Conservation (phyloP, 108 stramenopile species). For the Skeletonema marinoi region DNA sequence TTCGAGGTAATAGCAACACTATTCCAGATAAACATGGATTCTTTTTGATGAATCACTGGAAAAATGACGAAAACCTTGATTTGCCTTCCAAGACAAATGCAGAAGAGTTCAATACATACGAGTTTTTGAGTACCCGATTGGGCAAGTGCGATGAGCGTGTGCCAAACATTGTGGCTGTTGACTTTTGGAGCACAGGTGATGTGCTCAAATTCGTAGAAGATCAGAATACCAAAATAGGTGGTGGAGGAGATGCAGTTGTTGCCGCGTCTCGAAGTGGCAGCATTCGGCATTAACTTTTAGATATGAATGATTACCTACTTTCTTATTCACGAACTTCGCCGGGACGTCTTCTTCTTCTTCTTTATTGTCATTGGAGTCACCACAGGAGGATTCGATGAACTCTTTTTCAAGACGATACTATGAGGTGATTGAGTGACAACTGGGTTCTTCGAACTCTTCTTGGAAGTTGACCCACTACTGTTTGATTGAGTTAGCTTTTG, state of each 20-base stretch:
- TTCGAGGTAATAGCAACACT: neutral
- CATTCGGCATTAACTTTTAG: neutral
- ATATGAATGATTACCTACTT: neutral
- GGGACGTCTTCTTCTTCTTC: neutral
- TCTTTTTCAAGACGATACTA: neutral
- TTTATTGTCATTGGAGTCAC: neutral
- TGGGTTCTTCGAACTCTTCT: neutral
- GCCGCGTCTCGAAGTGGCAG: neutral
- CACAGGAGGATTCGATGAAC: conserved; percentile 1
- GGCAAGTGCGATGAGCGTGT: conserved; percentile 37
- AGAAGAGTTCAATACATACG: conserved; percentile 39
- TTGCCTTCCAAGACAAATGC: conserved; percentile 36
- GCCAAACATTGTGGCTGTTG: conserved; percentile 55
- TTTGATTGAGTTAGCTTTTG: neutral
- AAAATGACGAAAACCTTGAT: conserved; percentile 24
- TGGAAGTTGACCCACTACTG: neutral
- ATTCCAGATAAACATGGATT: conserved; percentile 14
- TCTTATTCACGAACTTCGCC: neutral
- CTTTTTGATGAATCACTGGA: conserved; percentile 64
- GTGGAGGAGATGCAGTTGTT: neutral
- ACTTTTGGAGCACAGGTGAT: conserved; percentile 71
- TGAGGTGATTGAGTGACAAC: neutral
- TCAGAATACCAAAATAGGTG: conserved; percentile 26
- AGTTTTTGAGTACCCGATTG: conserved; percentile 34
- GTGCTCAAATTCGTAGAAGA: conserved; percentile 54